Base-by-base conservation (phyloP, 2,329 filamentous ascomycete species). In the Aspergillus novoparasiticus region DNA sequence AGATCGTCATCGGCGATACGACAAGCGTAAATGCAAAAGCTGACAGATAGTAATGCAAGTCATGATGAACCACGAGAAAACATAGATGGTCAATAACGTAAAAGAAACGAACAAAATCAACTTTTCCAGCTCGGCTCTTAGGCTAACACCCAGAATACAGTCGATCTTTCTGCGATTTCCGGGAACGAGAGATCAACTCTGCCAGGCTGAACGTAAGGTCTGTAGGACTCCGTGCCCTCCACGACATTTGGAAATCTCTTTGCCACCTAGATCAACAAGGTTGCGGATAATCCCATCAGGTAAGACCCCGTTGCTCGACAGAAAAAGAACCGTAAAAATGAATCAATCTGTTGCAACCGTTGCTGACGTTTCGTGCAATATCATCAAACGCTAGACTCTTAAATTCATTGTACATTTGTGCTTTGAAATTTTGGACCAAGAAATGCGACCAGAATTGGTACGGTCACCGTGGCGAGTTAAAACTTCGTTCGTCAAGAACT, bases 401-500 rank as follows among this genome's bases (percentile, higher is more conserved):
- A 51, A 79, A 93, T 75, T 93, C 90, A 73, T 86, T 82, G 79
- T 93, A 93, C 87, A 94, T 91, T 73, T 82, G 82, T 63, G 84
- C 82, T 76, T 93, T 91, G 84, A 93, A 93, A 78, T 90, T 89
- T 71, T 87, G 84, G 66, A 88, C 84, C 66, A 93, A 83, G 73
- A 90, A 91, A 75, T 90, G 86, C 23, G 87, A 87, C 89, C 90
- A 93, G 80, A 91, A 91, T 67, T 88, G 84, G 79, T 92, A 93
- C 69, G 66, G 66, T 66, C 70, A 66, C 80, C 80, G 66, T 71
- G 61, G 57, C 51, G 62, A 61, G 76, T 75, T 77, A 68, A 43
- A 77, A 64, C 78, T 75, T 67, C 83, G 57, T 79, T 68, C 83
- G 57, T 79, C 74, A 56, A 86, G 80, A 62, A 82, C 83, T 72